Percentiles rank a stretch among this genome's conserved stretches.
Conservation (phyloP, 2,329 filamentous ascomycete species). For the Metarhizium brunneum region DNA sequence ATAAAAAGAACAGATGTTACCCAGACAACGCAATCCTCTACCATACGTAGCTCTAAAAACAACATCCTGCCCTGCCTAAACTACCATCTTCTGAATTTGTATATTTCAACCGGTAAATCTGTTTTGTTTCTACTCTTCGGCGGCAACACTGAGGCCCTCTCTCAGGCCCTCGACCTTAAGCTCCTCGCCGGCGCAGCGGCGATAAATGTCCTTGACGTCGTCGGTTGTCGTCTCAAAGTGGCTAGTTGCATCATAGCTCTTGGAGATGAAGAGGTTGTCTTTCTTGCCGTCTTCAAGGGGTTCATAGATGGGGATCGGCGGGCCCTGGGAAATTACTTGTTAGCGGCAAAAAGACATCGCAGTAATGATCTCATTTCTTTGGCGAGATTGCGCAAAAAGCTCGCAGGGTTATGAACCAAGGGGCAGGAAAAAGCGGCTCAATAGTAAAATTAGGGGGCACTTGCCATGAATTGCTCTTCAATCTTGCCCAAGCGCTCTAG, state of each 20-base stretch:
- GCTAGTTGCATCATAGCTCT: constrained; percentile 95
- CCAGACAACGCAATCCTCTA: constrained; percentile 1
- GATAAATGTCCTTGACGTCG: constrained; percentile 91
- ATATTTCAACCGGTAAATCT: neutral
- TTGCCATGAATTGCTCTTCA: constrained; percentile 92
- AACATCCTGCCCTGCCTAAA: neutral
- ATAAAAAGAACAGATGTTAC: constrained; percentile 5
- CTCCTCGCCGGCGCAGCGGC: constrained; percentile 72
- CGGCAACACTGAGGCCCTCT: constrained; percentile 65
- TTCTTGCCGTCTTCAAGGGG: constrained; percentile 72
- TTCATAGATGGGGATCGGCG: constrained; percentile 89
- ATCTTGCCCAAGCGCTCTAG: constrained; percentile 87
- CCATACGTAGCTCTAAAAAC: neutral
- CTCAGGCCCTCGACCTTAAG: constrained; percentile 80
- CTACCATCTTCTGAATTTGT: neutral
- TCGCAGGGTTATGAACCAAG: neutral
- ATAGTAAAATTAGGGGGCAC: constrained; percentile 9
- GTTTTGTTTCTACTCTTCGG: constrained; percentile 45
- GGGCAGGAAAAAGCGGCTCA: neutral
- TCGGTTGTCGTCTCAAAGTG: constrained; percentile 92
- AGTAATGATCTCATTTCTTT: neutral
- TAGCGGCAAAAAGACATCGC: neutral
- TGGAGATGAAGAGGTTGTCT: constrained; percentile 94
- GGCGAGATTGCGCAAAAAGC: neutral
- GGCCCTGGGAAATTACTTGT: constrained; percentile 36